Conservation (phyloP, 306 rosid species). For the Boehmeria nivea region DNA sequence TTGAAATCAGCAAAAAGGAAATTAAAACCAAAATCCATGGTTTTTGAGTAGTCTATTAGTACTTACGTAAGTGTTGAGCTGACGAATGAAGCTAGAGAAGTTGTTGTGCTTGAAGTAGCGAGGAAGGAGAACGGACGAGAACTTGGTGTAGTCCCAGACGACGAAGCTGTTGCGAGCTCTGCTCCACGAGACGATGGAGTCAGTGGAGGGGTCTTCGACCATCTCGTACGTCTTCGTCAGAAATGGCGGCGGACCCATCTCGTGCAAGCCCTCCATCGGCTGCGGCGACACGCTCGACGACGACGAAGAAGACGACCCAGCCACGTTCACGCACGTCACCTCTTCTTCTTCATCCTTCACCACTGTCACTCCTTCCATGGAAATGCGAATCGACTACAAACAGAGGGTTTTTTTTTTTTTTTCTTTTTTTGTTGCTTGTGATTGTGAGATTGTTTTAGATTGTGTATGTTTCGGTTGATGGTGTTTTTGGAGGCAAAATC, state of each 20-base stretch:
- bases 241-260: slow-evolving; percentile 86
- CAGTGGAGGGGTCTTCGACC: slow-evolving; percentile 87
- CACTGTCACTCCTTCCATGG: slow-evolving; percentile 33
- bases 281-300: slow-evolving; percentile 48
- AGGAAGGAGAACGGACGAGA: slow-evolving; percentile 71
- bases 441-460: not conserved
- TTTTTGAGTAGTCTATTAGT: too few species aligned
- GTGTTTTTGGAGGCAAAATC: not conserved
- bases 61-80: slow-evolving; percentile 94
- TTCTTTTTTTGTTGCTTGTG: not conserved
- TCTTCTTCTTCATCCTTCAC: slow-evolving; percentile 52
- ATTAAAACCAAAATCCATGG: too few species aligned
- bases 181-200: slow-evolving; percentile 85
- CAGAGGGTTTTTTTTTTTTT: too few species aligned
- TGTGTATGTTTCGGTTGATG: too few species aligned
- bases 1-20: not conserved
- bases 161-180: slow-evolving; percentile 79
- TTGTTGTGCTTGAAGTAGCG: slow-evolving; percentile 85
- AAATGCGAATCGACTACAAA: not conserved
- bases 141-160: slow-evolving; percentile 74
- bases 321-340: slow-evolving; percentile 10
- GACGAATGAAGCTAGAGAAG: slow-evolving; percentile 96
- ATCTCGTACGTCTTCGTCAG: slow-evolving; percentile 81
- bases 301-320: slow-evolving; percentile 36
- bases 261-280: slow-evolving; percentile 78